phyloP scores from a whole-genome alignment of 1,139 yeast genomes.

The Candida glucosophila region DNA sequence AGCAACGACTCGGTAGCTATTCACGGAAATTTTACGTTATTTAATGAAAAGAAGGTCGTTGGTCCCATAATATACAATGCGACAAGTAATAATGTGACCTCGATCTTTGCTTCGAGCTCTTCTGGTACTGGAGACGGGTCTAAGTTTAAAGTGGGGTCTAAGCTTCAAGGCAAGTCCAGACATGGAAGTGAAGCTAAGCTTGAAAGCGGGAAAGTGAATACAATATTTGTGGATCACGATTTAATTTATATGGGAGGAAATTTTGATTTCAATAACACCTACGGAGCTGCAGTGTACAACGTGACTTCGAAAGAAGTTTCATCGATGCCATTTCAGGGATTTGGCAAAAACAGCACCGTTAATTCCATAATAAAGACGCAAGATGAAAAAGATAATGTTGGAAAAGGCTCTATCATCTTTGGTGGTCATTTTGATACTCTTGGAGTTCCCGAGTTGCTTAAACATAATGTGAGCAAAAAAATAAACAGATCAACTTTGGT shows the following conservation, averaged over 20 bases:
- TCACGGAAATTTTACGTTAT: constrained; percentile 32
- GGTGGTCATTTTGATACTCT: constrained; percentile 70
- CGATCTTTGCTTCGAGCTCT: constrained; percentile 20
- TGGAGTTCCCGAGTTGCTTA: constrained; percentile 43
- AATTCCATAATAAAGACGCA: constrained; percentile 55
- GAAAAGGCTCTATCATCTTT: constrained; percentile 49
- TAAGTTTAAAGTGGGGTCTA: no score
- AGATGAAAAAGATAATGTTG: constrained; percentile 16
- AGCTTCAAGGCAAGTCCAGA: constrained; percentile 17
- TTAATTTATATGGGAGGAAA: constrained; percentile 76
- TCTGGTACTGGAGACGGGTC: no score
- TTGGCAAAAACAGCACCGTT: constrained; percentile 50
- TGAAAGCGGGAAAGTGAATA: constrained; percentile 39
- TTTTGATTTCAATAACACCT: constrained; percentile 45
- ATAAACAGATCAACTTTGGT: constrained; percentile 24
- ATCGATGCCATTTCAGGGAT: constrained; percentile 69
- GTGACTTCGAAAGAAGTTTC: constrained; percentile 30
- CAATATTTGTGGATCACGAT: constrained; percentile 39
- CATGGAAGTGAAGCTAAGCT: constrained; percentile 2
- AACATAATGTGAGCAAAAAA: constrained; percentile 19
- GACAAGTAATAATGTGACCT: constrained; percentile 31
- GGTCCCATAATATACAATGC: constrained; percentile 52
- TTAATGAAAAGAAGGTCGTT: constrained; percentile 27
- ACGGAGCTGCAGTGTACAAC: constrained; percentile 65
- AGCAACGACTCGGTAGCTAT: constrained; percentile 27